Evolutionary conservation across 176 grass and related monocot species (phyloP).

Genomic region (Oryza coarctata): DNA sequence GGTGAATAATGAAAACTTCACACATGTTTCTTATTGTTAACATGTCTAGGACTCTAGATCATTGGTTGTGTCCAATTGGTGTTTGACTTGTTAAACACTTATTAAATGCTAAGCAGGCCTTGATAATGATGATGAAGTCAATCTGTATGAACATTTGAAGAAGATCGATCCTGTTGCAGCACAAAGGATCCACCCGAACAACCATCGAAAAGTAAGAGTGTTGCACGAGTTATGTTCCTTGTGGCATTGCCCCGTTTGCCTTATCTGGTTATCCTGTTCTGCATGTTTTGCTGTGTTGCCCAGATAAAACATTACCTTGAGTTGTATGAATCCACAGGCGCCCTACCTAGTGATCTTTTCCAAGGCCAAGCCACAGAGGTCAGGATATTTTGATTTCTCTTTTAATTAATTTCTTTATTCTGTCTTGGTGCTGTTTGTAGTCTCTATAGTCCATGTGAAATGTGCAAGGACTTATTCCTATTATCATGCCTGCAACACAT

Average conservation of each 20-base stretch:
- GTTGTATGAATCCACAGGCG: conserved; percentile 64
- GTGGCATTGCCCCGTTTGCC: not conserved
- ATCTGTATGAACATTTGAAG: conserved; percentile 57
- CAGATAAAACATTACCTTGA: conserved; percentile 81
- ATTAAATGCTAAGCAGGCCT: conserved; percentile 36
- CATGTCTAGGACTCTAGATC: not conserved
- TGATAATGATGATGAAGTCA: conserved; percentile 36
- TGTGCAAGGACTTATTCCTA: not conserved
- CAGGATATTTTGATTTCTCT: not conserved
- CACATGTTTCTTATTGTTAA: conserved; percentile 18
- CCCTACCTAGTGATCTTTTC: conserved; percentile 79
- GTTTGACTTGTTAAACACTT: not conserved
- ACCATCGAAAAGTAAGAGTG: conserved; percentile 71
- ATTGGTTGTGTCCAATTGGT: not conserved
- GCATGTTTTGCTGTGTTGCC: conserved; percentile 21
- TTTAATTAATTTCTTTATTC: not conserved
- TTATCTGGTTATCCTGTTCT: not conserved
- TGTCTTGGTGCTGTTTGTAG: not conserved
- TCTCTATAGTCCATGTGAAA: not conserved
- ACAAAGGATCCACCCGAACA: conserved; percentile 82
- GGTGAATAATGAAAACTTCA: conserved; percentile 4
- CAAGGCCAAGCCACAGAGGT: conserved; percentile 73
- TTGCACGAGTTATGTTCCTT: not conserved
- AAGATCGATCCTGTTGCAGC: conserved; percentile 74
- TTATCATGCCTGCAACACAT: not conserved